Conservation (phyloP, 371 early-diverging fungal genomes). For the Chytridiales sp. region DNA sequence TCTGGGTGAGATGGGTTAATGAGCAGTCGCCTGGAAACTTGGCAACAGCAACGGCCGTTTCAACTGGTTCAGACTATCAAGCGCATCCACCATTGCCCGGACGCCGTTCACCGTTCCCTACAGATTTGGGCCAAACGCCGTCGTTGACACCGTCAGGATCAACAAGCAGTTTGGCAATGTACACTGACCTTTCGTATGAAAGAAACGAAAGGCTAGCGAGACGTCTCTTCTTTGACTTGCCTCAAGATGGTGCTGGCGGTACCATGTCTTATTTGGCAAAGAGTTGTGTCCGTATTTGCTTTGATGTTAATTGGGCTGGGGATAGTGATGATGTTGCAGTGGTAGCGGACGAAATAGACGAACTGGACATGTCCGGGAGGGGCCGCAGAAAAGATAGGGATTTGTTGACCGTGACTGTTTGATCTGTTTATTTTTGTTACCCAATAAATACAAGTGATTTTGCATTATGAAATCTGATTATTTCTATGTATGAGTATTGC, state of each 20-base stretch:
- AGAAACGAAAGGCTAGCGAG: constrained; percentile 65
- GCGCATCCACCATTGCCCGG: constrained; percentile 10
- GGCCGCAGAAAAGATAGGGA: too few relatives aligned
- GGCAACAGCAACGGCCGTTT: neutral
- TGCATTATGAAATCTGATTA: too few relatives aligned
- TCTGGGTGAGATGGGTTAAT: constrained; percentile 69
- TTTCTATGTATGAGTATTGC: too few relatives aligned
- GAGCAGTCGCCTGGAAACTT: constrained; percentile 29
- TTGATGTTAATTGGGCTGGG: constrained; percentile 34
- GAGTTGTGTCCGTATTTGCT: constrained; percentile 34
- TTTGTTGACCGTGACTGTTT: too few relatives aligned
- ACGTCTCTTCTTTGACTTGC: constrained; percentile 77
- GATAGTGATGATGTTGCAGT: constrained; percentile 3
- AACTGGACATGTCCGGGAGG: too few relatives aligned
- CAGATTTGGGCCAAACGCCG: too few relatives aligned
- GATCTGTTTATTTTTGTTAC: too few relatives aligned
- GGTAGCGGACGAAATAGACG: too few relatives aligned
- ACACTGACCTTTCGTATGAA: constrained; percentile 46
- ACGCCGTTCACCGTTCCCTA: constrained; percentile 8
- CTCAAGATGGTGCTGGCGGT: constrained; percentile 65
- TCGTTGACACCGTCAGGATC: constrained; percentile 2
- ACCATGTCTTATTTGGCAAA: constrained; percentile 66
- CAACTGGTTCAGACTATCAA: neutral
- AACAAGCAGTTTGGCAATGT: neutral
- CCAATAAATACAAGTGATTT: too few relatives aligned